Evolutionary conservation across 768 basidiomycete genomes (phyloP).

Genomic region (Stropharia rugosoannulata): DNA sequence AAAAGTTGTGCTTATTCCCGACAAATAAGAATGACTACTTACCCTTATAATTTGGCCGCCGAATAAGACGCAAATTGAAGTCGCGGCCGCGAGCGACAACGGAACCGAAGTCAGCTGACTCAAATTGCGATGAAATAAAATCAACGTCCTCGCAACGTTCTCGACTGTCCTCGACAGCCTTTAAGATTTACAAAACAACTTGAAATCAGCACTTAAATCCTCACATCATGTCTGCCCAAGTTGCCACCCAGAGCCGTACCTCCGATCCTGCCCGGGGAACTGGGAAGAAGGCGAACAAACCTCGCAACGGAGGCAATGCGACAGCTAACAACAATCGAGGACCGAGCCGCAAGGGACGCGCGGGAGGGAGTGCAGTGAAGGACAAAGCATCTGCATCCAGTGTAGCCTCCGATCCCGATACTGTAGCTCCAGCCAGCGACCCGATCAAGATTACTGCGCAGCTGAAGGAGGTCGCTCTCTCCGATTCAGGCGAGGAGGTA

Average conservation of each 20-base stretch:
- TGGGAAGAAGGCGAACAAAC: slow-evolving; percentile 13
- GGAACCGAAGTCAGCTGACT: slow-evolving; percentile 19
- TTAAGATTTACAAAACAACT: neutral
- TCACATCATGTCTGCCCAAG: slow-evolving; percentile 18
- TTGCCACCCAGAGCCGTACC: slow-evolving; percentile 14
- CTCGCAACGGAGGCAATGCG: slow-evolving; percentile 10
- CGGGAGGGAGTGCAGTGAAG: slow-evolving; percentile 3
- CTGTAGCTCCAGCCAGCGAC: neutral
- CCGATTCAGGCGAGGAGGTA: slow-evolving; percentile 38
- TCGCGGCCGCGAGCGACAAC: slow-evolving; percentile 1
- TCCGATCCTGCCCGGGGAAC: slow-evolving; percentile 13
- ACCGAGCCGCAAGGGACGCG: slow-evolving; percentile 14
- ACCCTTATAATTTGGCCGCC: no score
- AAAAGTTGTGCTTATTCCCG: no score
- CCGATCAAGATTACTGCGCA: slow-evolving; percentile 1
- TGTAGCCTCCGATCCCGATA: neutral
- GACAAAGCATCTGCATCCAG: neutral
- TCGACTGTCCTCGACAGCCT: neutral
- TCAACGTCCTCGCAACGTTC: neutral
- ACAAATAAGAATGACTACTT: neutral
- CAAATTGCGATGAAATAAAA: neutral
- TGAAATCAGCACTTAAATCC: neutral
- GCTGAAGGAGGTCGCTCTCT: slow-evolving; percentile 14
- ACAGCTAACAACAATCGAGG: slow-evolving; percentile 13
- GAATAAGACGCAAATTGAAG: no score